These are phyloP conservation scores for Talaromyces sp. DNA, from an alignment of 2,329 filamentous ascomycete genomes.

Conservation along the genomic window DNA sequence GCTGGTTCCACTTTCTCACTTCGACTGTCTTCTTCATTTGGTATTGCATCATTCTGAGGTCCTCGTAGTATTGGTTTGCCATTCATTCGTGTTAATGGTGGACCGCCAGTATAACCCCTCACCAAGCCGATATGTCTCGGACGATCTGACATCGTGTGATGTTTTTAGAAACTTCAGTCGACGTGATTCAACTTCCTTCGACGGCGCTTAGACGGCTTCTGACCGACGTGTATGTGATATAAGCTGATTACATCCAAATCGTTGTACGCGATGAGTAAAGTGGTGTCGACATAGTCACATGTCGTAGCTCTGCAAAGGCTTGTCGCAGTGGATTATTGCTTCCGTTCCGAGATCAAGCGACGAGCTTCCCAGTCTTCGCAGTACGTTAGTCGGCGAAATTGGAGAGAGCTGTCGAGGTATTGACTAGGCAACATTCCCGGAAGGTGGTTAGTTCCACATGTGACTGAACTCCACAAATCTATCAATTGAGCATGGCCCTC, in stretches of 20 bases:
- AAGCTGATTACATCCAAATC: not conserved
- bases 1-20: constrained; percentile 24
- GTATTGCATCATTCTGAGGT: constrained; percentile 10
- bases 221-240: not conserved
- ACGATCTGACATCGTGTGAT: not conserved
- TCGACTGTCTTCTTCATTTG: not conserved
- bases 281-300: not conserved
- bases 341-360: not conserved
- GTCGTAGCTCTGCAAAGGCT: not conserved
- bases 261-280: not conserved
- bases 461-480: not conserved
- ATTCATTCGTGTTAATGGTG: constrained; percentile 26
- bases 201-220: too few species aligned
- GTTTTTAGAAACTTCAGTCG: not conserved
- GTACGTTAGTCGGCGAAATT: not conserved
- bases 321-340: not conserved
- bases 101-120: not conserved
- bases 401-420: not conserved
- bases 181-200: not conserved
- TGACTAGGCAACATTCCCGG: not conserved
- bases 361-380: not conserved
- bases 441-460: not conserved
- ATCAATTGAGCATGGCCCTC: not conserved
- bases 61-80: constrained; percentile 11
- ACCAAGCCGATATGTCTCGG: not conserved